These are phyloP conservation scores for Vickermania ingenoplastis DNA, from an alignment of 208 protist species.

Conservation along the genomic window DNA sequence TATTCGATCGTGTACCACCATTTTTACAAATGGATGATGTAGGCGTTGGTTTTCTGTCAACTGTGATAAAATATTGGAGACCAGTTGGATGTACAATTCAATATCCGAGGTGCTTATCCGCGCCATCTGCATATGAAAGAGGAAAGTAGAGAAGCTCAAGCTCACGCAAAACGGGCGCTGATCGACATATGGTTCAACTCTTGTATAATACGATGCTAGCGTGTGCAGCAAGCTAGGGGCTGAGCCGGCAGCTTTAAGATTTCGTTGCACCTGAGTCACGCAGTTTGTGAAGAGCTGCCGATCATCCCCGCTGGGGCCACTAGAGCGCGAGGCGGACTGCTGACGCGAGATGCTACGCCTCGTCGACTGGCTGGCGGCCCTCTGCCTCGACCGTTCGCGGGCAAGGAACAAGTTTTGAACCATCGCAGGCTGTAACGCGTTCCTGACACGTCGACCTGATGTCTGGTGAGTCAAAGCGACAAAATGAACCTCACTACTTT, in stretches of 20 bases:
- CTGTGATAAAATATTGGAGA: constrained; percentile 54
- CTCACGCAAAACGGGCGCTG: constrained; percentile 78
- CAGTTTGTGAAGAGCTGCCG: constrained; percentile 64
- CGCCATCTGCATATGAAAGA: constrained; percentile 88
- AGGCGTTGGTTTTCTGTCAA: constrained; percentile 49
- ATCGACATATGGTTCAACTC: constrained; percentile 58
- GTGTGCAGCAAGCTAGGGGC: constrained; percentile 75
- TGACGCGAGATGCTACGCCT: neutral
- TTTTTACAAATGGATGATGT: constrained; percentile 70
- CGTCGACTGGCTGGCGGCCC: neutral
- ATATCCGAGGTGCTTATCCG: constrained; percentile 71
- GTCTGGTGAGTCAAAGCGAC: too few relatives aligned
- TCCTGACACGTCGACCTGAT: too few relatives aligned
- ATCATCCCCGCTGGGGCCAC: constrained; percentile 17
- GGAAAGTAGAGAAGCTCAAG: constrained; percentile 81
- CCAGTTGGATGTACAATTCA: constrained; percentile 78
- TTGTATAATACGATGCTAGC: constrained; percentile 83
- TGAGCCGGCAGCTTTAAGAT: constrained; percentile 55
- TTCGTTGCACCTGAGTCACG: constrained; percentile 71
- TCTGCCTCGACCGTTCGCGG: neutral
- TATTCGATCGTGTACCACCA: constrained; percentile 74
- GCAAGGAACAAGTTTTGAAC: neutral
- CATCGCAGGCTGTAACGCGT: too few relatives aligned
- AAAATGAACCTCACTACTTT: too few relatives aligned
- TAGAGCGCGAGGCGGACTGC: neutral